Conservation (phyloP, 106 monocot genomes). For the Iris macrosiphon region DNA sequence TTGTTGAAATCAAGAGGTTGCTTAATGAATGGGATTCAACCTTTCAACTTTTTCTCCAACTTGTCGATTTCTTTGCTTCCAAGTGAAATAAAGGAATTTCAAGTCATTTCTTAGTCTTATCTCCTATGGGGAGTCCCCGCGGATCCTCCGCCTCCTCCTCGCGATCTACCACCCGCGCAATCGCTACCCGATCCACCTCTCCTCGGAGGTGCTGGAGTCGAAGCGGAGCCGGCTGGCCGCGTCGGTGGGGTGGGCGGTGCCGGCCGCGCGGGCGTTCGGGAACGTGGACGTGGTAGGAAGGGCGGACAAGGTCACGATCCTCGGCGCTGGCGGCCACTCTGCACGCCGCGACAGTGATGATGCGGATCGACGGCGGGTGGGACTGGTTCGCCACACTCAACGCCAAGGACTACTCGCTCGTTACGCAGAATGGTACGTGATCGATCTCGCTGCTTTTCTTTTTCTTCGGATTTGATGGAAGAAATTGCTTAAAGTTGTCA, state of each 20-base stretch:
- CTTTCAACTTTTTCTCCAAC: no score
- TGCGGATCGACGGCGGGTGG: slow-evolving; percentile 54
- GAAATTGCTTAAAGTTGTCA: no score
- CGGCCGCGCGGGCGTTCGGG: slow-evolving; percentile 50
- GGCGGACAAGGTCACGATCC: slow-evolving; percentile 49
- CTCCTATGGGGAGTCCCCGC: slow-evolving; percentile 33
- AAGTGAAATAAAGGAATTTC: no score
- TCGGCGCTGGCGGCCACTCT: slow-evolving; percentile 67
- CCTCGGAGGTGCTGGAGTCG: slow-evolving; percentile 38
- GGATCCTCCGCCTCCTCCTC: slow-evolving; percentile 58
- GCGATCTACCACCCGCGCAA: slow-evolving; percentile 90
- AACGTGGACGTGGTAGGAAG: slow-evolving; percentile 81
- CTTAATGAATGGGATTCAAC: no score
- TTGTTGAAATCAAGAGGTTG: no score
- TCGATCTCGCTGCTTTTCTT: no score
- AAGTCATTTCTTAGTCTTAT: no score
- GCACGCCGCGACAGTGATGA: slow-evolving; percentile 56
- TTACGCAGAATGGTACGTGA: slow-evolving; percentile 94
- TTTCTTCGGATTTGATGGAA: no score
- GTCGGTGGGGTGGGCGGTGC: slow-evolving; percentile 24
- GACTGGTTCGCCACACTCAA: slow-evolving; percentile 87
- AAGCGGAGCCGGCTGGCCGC: slow-evolving; percentile 39
- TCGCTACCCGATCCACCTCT: slow-evolving; percentile 59
- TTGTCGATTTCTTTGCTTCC: no score
- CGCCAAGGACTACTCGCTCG: slow-evolving; percentile 71